phyloP scores from a whole-genome alignment of 495 filamentous ascomycete species.

The Podospora australis region DNA sequence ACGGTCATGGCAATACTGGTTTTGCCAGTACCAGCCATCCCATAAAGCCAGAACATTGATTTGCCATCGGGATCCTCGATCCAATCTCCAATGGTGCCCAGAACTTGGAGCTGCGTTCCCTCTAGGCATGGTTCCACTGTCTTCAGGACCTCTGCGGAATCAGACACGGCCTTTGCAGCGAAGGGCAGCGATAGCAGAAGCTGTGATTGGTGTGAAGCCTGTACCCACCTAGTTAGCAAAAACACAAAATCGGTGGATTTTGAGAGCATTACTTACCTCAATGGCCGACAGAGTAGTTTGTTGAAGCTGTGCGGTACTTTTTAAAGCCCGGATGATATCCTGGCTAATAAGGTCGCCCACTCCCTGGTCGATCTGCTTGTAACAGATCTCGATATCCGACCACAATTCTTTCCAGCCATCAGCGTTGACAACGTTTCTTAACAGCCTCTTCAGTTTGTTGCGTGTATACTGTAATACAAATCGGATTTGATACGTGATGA shows the following conservation, averaged over 20 bases:
- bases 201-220: background rate
- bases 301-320: too few relatives aligned
- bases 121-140: background rate
- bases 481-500: background rate
- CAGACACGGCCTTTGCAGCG: background rate
- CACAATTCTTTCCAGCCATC: background rate
- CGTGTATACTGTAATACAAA: background rate
- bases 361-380: background rate
- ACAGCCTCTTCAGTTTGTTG: background rate
- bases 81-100: background rate
- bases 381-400: background rate
- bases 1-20: background rate
- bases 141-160: background rate
- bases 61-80: background rate
- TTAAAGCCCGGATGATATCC: background rate
- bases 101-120: background rate
- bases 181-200: background rate
- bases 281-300: too few relatives aligned
- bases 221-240: background rate
- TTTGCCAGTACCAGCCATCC: background rate
- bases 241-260: background rate
- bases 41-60: background rate
- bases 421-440: background rate
- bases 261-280: background rate
- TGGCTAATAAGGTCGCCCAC: background rate